Base-by-base conservation (phyloP, 129 eudicot species). In the Flaveria robusta region DNA sequence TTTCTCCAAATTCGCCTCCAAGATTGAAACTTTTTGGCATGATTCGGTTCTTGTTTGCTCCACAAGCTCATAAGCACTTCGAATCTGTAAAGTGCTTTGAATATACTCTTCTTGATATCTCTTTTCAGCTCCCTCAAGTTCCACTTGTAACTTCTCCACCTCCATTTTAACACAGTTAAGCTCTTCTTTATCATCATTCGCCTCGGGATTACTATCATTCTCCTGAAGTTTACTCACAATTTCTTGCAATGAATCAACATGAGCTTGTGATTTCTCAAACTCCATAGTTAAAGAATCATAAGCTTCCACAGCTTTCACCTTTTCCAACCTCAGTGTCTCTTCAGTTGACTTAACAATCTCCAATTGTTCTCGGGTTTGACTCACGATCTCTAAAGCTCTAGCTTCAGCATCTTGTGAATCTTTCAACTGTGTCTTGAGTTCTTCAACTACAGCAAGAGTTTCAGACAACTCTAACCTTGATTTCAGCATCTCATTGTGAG, bases 371-470 rank as follows among this genome's bases (percentile, higher is more conserved):
- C 84, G 86, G 66, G 88, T 83, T 74, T 81, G 79, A 71, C 84
- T 63, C 54, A 79, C 78, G 20, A 56, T 84, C 62, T 86, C 93
- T 5, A 79, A 39, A 9, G 91, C 89, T 56, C 74, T 79, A 68
- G 83, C 85, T 85, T 94, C 93, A 4, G 96, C 83, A 79, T 87
- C 93, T 78, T 90, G 86, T 74, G 87, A 76, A 22, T 94, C 94
- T 26, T 46, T 87, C 70, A 94, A 59, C 74, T 94, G 85, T 7
- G 29, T 74, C 71, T 89, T 91, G 75, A 91, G 65, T 45, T 80
- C 83, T 72, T 94, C 94, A 62, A 89, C 90, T 63, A 89, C 7
- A 29, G 75, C 74, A 45, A 87, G 85, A 39, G 86, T 89, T 69
- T 89, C 93, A 7, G 84, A 81, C 19, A 94, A 85, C 34, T 94